Conservation (phyloP, 139 green algal genomes). For the Trebouxia sp. region DNA sequence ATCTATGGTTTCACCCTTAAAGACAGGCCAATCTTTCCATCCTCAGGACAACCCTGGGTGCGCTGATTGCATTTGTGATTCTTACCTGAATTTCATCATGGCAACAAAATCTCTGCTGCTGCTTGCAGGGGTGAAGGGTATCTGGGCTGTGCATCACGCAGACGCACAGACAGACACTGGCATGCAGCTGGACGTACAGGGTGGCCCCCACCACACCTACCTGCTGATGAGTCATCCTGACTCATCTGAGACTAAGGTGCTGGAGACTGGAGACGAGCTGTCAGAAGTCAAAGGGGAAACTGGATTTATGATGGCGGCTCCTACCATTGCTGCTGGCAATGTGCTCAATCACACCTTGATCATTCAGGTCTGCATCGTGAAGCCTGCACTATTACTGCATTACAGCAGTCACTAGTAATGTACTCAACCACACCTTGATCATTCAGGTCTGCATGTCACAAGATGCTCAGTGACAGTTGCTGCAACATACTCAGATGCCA, state of each 20-base stretch:
- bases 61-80: too few relatives aligned
- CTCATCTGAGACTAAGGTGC: conserved; percentile 65
- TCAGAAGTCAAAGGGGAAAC: conserved; percentile 61
- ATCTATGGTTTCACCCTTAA: too few relatives aligned
- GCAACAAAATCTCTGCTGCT: too few relatives aligned
- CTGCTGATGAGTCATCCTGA: conserved; percentile 67
- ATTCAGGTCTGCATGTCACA: conserved; percentile 46
- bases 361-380: conserved; percentile 41
- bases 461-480: too few relatives aligned
- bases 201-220: conserved; percentile 65
- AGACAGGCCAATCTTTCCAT: too few relatives aligned
- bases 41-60: too few relatives aligned
- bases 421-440: conserved; percentile 57
- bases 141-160: conserved; percentile 78
- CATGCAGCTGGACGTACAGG: conserved; percentile 3
- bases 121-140: conserved; percentile 46
- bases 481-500: conserved; percentile 76
- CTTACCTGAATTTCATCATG: too few relatives aligned
- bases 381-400: too few relatives aligned
- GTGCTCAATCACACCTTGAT: conserved; percentile 57
- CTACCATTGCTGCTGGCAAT: conserved; percentile 76
- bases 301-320: conserved; percentile 50
- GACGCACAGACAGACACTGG: not conserved
- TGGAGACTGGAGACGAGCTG: conserved; percentile 74
- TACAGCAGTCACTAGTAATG: too few relatives aligned